Percentiles rank a stretch among this genome's conserved stretches.
Evolutionary conservation across 2,329 filamentous ascomycete species (phyloP).

Genomic region (Bretziella fagacearum): DNA sequence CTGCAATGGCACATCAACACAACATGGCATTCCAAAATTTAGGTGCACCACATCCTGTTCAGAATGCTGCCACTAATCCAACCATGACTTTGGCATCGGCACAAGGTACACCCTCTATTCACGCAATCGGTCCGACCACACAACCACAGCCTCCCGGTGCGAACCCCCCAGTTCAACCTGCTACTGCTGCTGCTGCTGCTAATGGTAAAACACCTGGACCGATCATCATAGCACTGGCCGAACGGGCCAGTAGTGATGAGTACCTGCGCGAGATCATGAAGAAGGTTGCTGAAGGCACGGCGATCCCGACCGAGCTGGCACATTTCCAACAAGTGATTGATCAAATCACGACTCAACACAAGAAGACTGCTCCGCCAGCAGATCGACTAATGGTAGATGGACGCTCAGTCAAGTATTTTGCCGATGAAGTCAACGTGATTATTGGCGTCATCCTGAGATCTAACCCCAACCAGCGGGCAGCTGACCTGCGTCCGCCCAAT

Average conservation of each 20-base stretch:
- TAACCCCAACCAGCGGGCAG: slow-evolving; percentile 38
- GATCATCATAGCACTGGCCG: slow-evolving; percentile 64
- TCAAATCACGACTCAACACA: slow-evolving; percentile 48
- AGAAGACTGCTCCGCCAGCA: slow-evolving; percentile 36
- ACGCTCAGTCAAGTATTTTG: slow-evolving; percentile 41
- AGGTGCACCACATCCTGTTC: neutral
- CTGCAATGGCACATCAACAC: neutral
- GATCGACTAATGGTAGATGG: slow-evolving; percentile 38
- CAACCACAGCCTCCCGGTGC: neutral
- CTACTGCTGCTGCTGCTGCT: slow-evolving; percentile 16
- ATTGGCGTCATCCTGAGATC: slow-evolving; percentile 41
- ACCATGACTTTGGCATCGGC: neutral
- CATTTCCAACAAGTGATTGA: slow-evolving; percentile 70
- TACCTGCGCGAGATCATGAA: slow-evolving; percentile 67
- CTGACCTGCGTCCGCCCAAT: slow-evolving; percentile 34
- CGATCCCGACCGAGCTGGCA: slow-evolving; percentile 51
- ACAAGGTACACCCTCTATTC: neutral
- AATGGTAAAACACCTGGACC: slow-evolving; percentile 37
- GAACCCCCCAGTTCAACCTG: neutral
- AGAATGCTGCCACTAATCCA: neutral
- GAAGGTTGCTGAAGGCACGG: slow-evolving; percentile 59
- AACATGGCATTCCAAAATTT: neutral
- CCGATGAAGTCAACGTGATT: slow-evolving; percentile 39
- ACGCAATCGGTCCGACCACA: neutral
- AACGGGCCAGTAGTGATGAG: slow-evolving; percentile 55